A percentile compares a stretch with the other conserved stretches of the same genome.
phyloP scores from a whole-genome alignment of 768 basidiomycete species.

The Tylopilus vinaceipallidus region DNA sequence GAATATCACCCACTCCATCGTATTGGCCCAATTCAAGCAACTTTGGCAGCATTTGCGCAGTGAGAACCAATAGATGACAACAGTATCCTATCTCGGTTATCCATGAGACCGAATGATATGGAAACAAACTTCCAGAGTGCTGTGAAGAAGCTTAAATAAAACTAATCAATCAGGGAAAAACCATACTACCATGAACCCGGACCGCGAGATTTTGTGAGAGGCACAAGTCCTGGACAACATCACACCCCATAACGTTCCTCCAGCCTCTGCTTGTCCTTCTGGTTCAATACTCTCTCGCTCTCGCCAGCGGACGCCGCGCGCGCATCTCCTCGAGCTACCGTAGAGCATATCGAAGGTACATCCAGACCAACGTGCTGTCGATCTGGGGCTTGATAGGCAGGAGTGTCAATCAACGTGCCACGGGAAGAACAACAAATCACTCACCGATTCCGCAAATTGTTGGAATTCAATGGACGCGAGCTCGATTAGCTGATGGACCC shows the following conservation, averaged over 20 bases:
- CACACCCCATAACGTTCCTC: conserved; percentile 41
- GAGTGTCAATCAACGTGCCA: neutral
- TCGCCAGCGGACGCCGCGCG: conserved; percentile 23
- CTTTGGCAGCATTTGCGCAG: conserved; percentile 37
- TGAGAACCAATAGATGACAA: conserved; percentile 39
- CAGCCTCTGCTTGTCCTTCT: conserved; percentile 33
- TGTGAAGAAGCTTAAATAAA: conserved; percentile 24
- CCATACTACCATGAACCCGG: conserved; percentile 36
- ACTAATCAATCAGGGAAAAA: neutral
- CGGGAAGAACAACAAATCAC: conserved; percentile 11
- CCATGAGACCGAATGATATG: conserved; percentile 36
- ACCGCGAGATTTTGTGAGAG: conserved; percentile 25
- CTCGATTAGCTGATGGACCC: conserved; percentile 41
- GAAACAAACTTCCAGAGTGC: conserved; percentile 43
- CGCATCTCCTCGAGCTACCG: conserved; percentile 23
- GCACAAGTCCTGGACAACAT: conserved; percentile 36
- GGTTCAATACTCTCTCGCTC: conserved; percentile 28
- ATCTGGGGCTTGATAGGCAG: conserved; percentile 9
- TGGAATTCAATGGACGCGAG: conserved; percentile 29
- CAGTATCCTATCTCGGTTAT: conserved; percentile 37
- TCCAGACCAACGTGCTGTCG: conserved; percentile 39
- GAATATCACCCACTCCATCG: conserved; percentile 11
- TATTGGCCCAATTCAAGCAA: conserved; percentile 11
- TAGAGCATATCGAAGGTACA: conserved; percentile 39
- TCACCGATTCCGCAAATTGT: conserved; percentile 29